Evolutionary conservation across 2,329 filamentous ascomycete species (phyloP), one percentile per base, ranked within the genome.

Genomic region (Aspergillus sp.): DNA sequence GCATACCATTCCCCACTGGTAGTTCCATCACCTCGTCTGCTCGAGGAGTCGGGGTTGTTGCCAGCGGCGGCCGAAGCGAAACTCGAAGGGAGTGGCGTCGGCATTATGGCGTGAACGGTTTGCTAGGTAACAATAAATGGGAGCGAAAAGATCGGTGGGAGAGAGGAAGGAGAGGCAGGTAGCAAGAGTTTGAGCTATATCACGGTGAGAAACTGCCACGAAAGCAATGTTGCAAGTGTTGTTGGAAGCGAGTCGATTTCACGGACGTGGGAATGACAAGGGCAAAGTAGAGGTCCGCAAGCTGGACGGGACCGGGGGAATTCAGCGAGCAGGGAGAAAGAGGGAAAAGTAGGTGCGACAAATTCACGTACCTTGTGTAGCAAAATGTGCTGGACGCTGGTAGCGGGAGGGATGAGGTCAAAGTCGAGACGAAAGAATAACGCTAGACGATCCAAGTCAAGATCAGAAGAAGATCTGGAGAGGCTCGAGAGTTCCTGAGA

Each of bases 61-160:
- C 90, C 90, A 76, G 91, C 90, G 70, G 91, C 91, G 72, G 91
- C 91, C 75, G 91, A 92, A 76, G 91, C 91, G 81, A 93, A 93
- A 84, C 89, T 93, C 71, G 91, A 92, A 72, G 90, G 88, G 78
- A 92, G 85, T 81, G 90, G 89, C 76, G 88, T 87, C 81, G 89
- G 86, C 90, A 92, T 85, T 72, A 69, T 79, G 71, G 60, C 59
- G 54, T 50, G 31, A 43, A 49, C 38, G 30, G 55, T 46, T 62
- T 58, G 54, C 45, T 58, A 50, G 58, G 63, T 46, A 50, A 61
- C 65, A 59, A 63, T 60, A 64, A 62, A 59, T 61, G 65, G 65
- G 63, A 62, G 64, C 64, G 56, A 65, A 70, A 65, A 59, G 19
- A 54, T 60, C 31, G 58, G 65, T 64, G 62, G 62, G 68, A 67